Evolutionary conservation across 2,329 filamentous ascomycete species (phyloP).

Genomic region (Nemania diffusa): DNA sequence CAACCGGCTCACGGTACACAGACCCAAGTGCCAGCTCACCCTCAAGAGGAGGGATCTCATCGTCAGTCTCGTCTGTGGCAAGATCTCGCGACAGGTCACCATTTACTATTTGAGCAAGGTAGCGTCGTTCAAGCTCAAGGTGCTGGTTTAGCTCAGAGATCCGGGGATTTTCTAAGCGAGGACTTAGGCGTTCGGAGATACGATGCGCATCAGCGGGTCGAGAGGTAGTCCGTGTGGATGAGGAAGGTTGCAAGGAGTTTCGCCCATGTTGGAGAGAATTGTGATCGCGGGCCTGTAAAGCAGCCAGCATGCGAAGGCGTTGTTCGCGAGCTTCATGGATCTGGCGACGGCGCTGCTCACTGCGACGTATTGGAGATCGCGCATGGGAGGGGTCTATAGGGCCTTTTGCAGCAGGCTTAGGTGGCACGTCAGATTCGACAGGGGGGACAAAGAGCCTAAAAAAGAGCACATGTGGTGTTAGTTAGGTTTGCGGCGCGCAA

Average conservation of each 20-base stretch:
- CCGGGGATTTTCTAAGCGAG: conserved; percentile 18
- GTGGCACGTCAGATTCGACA: conserved; percentile 56
- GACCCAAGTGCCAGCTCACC: not conserved
- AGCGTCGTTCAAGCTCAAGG: conserved; percentile 15
- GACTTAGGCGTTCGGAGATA: conserved; percentile 13
- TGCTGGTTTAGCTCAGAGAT: conserved; percentile 19
- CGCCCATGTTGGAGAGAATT: conserved; percentile 1
- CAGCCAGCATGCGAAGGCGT: conserved; percentile 46
- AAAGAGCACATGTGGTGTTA: conserved; percentile 28
- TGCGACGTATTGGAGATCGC: conserved; percentile 56
- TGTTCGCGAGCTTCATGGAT: conserved; percentile 50
- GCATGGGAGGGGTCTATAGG: conserved; percentile 41
- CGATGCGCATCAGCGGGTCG: conserved; percentile 10
- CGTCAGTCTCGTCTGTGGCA: conserved; percentile 1
- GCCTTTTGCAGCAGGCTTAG: conserved; percentile 50
- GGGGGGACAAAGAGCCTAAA: conserved; percentile 59
- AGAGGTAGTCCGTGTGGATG: conserved; percentile 9
- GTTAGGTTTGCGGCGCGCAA: conserved; percentile 3
- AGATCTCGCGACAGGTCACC: conserved; percentile 6
- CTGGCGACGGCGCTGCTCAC: conserved; percentile 46
- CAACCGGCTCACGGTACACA: not conserved
- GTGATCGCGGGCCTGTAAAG: conserved; percentile 36
- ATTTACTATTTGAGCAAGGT: not conserved
- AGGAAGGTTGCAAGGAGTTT: not conserved
- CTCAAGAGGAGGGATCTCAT: conserved; percentile 5